Base-by-base conservation (phyloP, 106 monocot species). In the Acanthochlamys bracteata region DNA sequence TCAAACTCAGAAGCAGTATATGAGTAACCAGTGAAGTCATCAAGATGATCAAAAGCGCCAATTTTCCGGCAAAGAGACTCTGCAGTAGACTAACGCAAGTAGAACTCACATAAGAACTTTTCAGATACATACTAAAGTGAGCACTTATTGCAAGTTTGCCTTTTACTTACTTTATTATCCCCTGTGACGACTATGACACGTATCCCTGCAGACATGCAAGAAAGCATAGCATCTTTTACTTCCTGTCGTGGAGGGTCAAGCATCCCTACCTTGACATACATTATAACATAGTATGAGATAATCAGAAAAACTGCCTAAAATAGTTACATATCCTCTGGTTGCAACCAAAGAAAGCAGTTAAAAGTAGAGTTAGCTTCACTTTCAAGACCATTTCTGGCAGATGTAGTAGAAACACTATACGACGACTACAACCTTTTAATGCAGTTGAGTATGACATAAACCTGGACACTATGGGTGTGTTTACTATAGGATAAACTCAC, bases 131-230 rank as follows among this genome's bases (percentile, higher is more conserved):
- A n/a, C n/a, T n/a, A n/a, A n/a, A n/a, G n/a, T n/a, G n/a, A 46
- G 8, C 20, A 52, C 10, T 21, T 15, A 42, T 45, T 60, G 42
- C 66, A 42, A 51, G 27, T 10, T 22, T 59, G n/a, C 42, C 47
- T 57, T 23, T 24, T 24, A 59, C 67, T 66, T 66, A 98, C 98
- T 79, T 98, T 98, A 60, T 92, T 98, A 77, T 98, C 98, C 7
- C 98, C 98, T 66, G 98, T 98, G 46, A 98, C 98, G 75, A 98
- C 91, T 73, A 98, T 89, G 79, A 98, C 98, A 69, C 98, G 98
- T 64, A 98, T 98, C 20, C 98, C 98, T 55, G 98, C 98, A 75
- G 85, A 78, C 80, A 90, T 92, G 51, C 98, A 98, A 40, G 98
- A 85, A n/a, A 84, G 66, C 73, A 98, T 92, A 7, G 98, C 98